phyloP scores from a whole-genome alignment of 306 rosid genomes.

The Benincasa hispida region DNA sequence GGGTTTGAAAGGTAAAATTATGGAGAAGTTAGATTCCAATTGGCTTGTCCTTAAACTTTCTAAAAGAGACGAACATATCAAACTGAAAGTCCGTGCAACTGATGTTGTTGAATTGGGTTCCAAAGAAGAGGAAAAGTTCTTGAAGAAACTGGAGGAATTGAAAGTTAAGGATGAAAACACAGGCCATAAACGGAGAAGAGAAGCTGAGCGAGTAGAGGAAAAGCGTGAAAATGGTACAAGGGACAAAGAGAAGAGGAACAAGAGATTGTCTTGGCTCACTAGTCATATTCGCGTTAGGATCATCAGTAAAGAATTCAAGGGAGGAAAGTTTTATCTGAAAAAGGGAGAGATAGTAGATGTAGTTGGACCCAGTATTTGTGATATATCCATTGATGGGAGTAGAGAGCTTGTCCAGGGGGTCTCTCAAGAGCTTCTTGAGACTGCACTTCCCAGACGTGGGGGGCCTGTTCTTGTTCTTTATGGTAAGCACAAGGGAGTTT shows the following conservation, averaged over 20 bases:
- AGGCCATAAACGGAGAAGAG: slow-evolving; percentile 7
- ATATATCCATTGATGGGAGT: slow-evolving; percentile 66
- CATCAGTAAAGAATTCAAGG: slow-evolving; percentile 44
- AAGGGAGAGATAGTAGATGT: slow-evolving; percentile 80
- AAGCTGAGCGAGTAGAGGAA: background rate
- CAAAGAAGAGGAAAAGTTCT: slow-evolving; percentile 43
- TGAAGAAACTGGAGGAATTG: slow-evolving; percentile 44
- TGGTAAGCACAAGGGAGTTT: slow-evolving; percentile 72
- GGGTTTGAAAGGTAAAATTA: slow-evolving; percentile 43
- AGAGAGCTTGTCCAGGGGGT: slow-evolving; percentile 73
- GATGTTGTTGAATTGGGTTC: slow-evolving; percentile 56
- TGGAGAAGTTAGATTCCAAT: slow-evolving; percentile 20
- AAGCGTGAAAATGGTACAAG: slow-evolving; percentile 9
- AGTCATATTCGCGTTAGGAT: slow-evolving; percentile 75
- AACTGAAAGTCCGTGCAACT: slow-evolving; percentile 22
- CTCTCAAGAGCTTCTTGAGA: slow-evolving; percentile 65
- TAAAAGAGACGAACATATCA: slow-evolving; percentile 6
- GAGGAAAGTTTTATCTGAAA: slow-evolving; percentile 60
- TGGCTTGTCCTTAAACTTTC: slow-evolving; percentile 31
- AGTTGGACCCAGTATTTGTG: slow-evolving; percentile 61
- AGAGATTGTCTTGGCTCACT: slow-evolving; percentile 46
- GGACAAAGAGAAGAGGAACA: slow-evolving; percentile 14
- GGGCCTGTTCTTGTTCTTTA: slow-evolving; percentile 65
- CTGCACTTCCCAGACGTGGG: slow-evolving; percentile 57
- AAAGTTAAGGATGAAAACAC: slow-evolving; percentile 19